Evolutionary conservation across 345 rosid genomes (phyloP).

Genomic region (Brassica rapa): DNA sequence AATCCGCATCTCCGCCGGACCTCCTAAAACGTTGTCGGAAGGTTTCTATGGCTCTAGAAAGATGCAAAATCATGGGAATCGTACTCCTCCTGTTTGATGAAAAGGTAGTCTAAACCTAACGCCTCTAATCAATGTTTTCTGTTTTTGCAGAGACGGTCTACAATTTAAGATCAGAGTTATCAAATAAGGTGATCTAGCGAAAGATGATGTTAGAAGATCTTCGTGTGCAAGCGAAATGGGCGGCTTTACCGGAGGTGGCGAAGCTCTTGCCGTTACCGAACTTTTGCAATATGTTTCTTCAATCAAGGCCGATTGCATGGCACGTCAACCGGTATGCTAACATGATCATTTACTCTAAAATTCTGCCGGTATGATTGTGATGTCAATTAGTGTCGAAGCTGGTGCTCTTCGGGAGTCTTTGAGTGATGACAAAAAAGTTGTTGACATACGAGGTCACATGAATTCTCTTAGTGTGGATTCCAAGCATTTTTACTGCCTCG

Average conservation of each 20-base stretch:
- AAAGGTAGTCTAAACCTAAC: no score
- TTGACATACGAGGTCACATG: slow-evolving; percentile 81
- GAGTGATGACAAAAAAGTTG: slow-evolving; percentile 91
- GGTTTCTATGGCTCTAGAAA: no score
- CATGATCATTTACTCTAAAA: background rate
- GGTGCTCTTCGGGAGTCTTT: slow-evolving; percentile 85
- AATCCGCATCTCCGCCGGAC: no score
- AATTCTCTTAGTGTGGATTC: slow-evolving; percentile 18
- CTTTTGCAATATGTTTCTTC: slow-evolving; percentile 76
- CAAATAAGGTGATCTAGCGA: slow-evolving; percentile 20
- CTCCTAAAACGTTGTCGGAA: no score
- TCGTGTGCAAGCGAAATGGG: slow-evolving; percentile 95
- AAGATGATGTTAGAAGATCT: slow-evolving; percentile 79
- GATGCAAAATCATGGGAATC: no score
- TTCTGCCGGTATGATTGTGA: slow-evolving; percentile 28
- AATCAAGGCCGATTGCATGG: slow-evolving; percentile 86
- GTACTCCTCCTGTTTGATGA: no score
- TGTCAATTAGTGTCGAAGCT: slow-evolving; percentile 98
- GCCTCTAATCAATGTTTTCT: background rate
- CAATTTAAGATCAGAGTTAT: slow-evolving; percentile 28
- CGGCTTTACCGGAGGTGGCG: slow-evolving; percentile 92
- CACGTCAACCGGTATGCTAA: slow-evolving; percentile 64
- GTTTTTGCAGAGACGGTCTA: slow-evolving; percentile 15
- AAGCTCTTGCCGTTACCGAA: slow-evolving; percentile 89
- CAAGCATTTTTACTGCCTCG: slow-evolving; percentile 16